Evolutionary conservation across 192 early-diverging fungal genomes (phyloP).

Genomic region (Rhizoclosmatium globosum): DNA sequence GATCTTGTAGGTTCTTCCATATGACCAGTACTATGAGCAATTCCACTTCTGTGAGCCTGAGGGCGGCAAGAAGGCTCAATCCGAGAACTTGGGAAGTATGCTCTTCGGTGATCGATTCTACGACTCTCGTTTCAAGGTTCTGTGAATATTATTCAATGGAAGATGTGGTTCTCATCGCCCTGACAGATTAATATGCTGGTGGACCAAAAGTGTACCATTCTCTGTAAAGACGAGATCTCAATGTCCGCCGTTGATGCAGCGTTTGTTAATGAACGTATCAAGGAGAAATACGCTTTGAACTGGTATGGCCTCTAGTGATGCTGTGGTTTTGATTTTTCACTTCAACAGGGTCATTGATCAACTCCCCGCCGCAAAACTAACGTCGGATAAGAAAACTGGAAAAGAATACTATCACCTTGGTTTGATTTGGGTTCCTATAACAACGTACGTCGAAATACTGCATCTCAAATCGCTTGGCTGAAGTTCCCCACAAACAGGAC

Average conservation of each 20-base stretch:
- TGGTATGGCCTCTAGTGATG: slow-evolving; percentile 35
- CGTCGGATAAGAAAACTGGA: slow-evolving; percentile 49
- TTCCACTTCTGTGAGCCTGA: slow-evolving; percentile 89
- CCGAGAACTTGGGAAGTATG: slow-evolving; percentile 90
- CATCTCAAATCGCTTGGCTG: neutral
- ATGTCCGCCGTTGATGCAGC: slow-evolving; percentile 72
- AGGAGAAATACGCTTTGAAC: slow-evolving; percentile 50
- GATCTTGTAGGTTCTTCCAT: slow-evolving; percentile 65
- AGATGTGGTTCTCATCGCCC: neutral
- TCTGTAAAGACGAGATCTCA: slow-evolving; percentile 69
- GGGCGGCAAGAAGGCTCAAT: slow-evolving; percentile 55
- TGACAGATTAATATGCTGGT: slow-evolving; percentile 74
- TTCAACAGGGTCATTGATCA: slow-evolving; percentile 79
- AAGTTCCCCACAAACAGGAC: slow-evolving; percentile 8
- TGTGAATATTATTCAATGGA: slow-evolving; percentile 4
- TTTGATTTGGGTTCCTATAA: slow-evolving; percentile 70
- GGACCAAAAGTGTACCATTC: slow-evolving; percentile 62
- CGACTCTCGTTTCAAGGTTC: slow-evolving; percentile 80
- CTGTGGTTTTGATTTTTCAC: slow-evolving; percentile 24
- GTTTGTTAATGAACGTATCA: slow-evolving; percentile 82
- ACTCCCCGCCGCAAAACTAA: slow-evolving; percentile 73
- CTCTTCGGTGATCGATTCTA: slow-evolving; percentile 96
- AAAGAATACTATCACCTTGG: slow-evolving; percentile 77
- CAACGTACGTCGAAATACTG: neutral
- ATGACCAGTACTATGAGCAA: slow-evolving; percentile 83